Base-by-base conservation (phyloP, 495 filamentous ascomycete species). In the Penicillium waksmanii region DNA sequence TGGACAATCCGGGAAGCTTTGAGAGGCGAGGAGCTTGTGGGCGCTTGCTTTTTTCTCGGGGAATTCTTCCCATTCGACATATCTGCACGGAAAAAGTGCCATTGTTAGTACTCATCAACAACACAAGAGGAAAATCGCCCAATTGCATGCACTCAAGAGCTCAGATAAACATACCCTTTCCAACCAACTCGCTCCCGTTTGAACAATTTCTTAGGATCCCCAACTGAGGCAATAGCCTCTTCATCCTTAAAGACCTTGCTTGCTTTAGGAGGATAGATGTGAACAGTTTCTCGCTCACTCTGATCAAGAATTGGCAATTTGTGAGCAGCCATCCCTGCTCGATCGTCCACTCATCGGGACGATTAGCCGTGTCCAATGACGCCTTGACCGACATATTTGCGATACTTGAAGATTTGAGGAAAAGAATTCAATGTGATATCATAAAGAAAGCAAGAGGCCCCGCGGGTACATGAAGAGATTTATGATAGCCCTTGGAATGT, bases 31-130 rank as follows among this genome's bases (percentile, higher is more conserved):
- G 51, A 88, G 79, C 42, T 82, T 70, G n/a, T 79, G 74, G 12
- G 84, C 87, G 44, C 74, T 70, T 48, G 76, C 74, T 63, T 85
- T 84, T 69, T 87, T 88, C 43, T 88, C 85, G 0, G 86, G 87
- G 55, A 88, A 86, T 12, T 81, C 78, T 65, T 89, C 87, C 87
- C 87, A 89, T 66, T 90, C 87, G 5, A 89, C 76, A 61, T 88
- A 87, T 51, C 72, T 73, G 25, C 2, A 23, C 40, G 3, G 18
- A 17, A 2, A 2, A 10, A 43, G 27, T 25, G 10, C 9, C 48
- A 18, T 51, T 3, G 23, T 55, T 52, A 56, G 23, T 31, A 15
- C 35, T 31, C 27, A 1, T 31, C 27, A 31, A 31, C 3, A 7
- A 31, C 8, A 9, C 5, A 31, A 9, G 27, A n/a, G 15, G 15